Evolutionary conservation across 164 flowering plant genomes (phyloP).

Genomic region (Chimonanthus praecox): DNA sequence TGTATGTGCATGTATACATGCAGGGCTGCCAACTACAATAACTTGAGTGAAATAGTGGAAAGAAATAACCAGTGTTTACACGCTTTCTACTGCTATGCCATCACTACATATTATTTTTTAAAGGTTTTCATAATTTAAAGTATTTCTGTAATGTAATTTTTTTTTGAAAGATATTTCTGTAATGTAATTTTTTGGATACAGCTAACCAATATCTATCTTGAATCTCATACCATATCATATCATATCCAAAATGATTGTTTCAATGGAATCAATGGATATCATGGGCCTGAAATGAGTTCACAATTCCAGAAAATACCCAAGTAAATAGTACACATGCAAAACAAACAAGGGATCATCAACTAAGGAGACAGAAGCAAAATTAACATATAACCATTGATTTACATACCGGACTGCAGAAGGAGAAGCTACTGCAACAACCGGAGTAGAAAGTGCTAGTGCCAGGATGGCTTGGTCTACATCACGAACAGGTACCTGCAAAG

Average conservation of each 20-base stretch:
- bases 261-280: neutral
- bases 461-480: slow-evolving; percentile 53
- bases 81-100: too few relatives aligned
- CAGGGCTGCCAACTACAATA: neutral
- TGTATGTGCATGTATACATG: neutral
- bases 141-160: too few relatives aligned
- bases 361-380: neutral
- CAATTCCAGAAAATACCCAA: neutral
- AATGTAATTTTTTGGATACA: too few relatives aligned
- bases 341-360: neutral
- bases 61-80: too few relatives aligned
- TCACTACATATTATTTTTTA: too few relatives aligned
- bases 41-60: too few relatives aligned
- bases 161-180: too few relatives aligned
- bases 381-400: neutral
- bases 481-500: slow-evolving; percentile 59
- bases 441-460: slow-evolving; percentile 58
- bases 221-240: neutral
- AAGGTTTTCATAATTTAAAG: too few relatives aligned
- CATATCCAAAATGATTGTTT: too few relatives aligned
- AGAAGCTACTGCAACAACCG: slow-evolving; percentile 88
- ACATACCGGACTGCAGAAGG: slow-evolving; percentile 80
- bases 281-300: neutral
- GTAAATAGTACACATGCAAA: neutral
- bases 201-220: too few relatives aligned